These are phyloP conservation scores for Kazachstania sp. DNA, from an alignment of 1,139 yeast species.

Conservation along the genomic window DNA sequence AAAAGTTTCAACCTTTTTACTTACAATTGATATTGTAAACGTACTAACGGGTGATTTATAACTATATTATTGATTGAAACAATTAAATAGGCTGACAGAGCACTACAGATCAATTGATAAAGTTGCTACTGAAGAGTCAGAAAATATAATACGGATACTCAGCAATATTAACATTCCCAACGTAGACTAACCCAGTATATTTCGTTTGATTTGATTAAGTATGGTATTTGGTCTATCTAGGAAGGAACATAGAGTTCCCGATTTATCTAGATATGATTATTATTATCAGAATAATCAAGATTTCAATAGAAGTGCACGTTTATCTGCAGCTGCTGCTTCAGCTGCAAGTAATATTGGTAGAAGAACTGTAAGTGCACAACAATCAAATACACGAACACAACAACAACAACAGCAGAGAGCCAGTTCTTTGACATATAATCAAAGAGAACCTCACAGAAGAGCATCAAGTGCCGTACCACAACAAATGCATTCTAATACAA, in stretches of 20 bases:
- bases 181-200: no score
- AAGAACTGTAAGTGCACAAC: neutral
- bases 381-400: no score
- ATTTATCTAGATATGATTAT: slow-evolving; percentile 30
- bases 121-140: no score
- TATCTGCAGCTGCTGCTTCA: slow-evolving; percentile 28
- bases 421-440: neutral
- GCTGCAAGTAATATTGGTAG: slow-evolving; percentile 13
- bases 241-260: slow-evolving; percentile 27
- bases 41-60: no score
- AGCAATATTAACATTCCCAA: no score
- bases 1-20: no score
- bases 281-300: slow-evolving; percentile 20
- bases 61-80: no score
- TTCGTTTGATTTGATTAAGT: no score
- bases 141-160: no score
- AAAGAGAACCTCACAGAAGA: neutral
- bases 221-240: slow-evolving; percentile 24
- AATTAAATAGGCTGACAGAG: no score
- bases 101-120: no score
- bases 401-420: slow-evolving; percentile 2
- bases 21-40: no score
- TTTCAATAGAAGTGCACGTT: slow-evolving; percentile 16
- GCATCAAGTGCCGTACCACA: slow-evolving; percentile 1
- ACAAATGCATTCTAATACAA: neutral